Conservation (phyloP, 768 basidiomycete species). For the Kondoa subrosea region DNA sequence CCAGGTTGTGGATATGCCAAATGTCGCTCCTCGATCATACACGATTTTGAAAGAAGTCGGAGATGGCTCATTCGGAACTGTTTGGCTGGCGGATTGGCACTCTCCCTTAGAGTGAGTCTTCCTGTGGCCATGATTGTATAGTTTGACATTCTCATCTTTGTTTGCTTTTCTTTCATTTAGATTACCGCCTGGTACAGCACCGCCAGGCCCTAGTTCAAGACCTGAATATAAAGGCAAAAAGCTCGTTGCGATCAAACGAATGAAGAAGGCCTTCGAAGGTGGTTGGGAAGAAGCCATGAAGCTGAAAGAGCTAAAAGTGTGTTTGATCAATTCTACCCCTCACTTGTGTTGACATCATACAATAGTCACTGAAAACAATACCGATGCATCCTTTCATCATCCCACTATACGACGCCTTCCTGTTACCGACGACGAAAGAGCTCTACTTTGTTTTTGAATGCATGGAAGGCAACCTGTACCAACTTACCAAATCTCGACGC, state of each 20-base stretch:
- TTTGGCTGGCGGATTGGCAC: constrained; percentile 99
- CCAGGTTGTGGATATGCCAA: neutral
- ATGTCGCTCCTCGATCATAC: constrained; percentile 36
- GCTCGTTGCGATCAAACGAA: constrained; percentile 89
- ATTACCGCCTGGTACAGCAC: constrained; percentile 25
- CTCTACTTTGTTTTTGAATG: constrained; percentile 99
- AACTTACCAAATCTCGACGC: constrained; percentile 92
- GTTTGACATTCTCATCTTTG: neutral
- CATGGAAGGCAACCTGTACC: constrained; percentile 99
- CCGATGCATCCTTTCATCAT: constrained; percentile 94
- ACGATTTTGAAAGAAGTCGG: constrained; percentile 92
- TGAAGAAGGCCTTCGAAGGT: constrained; percentile 95
- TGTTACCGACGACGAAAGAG: constrained; percentile 85
- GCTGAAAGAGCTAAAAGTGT: constrained; percentile 84
- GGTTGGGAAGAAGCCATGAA: constrained; percentile 95
- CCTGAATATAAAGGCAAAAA: constrained; percentile 89
- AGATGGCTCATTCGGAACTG: constrained; percentile 95
- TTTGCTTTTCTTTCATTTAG: constrained; percentile 41
- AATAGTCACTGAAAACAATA: constrained; percentile 79
- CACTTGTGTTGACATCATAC: neutral
- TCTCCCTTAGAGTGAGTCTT: constrained; percentile 81
- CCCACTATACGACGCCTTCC: constrained; percentile 96
- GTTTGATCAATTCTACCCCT: constrained; percentile 31
- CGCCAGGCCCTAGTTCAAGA: constrained; percentile 32
- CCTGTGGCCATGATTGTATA: constrained; percentile 23